phyloP scores from a whole-genome alignment of 1,284 basidiomycete genomes.

The Xerocomus amazonicus region DNA sequence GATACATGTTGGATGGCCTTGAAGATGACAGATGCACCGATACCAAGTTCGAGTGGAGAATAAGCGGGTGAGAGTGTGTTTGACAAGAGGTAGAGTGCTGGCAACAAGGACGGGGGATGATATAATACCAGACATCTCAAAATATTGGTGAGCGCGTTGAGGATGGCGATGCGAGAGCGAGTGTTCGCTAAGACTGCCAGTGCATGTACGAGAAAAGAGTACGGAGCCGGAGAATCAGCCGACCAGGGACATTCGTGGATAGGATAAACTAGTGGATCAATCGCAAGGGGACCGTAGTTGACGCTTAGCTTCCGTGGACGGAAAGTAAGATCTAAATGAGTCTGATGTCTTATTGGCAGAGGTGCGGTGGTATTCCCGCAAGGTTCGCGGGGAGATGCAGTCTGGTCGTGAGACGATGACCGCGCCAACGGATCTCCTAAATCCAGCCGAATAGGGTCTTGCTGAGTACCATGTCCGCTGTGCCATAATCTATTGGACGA shows the following conservation, averaged over 20 bases:
- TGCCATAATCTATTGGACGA: slow-evolving; percentile 11
- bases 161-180: slow-evolving; percentile 78
- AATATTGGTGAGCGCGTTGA: slow-evolving; percentile 78
- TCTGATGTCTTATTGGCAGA: slow-evolving; percentile 4
- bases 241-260: slow-evolving; percentile 38
- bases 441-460: slow-evolving; percentile 28
- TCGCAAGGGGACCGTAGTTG: slow-evolving; percentile 37
- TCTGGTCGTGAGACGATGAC: slow-evolving; percentile 16
- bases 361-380: slow-evolving; percentile 10
- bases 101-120: slow-evolving; percentile 69
- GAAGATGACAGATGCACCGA: slow-evolving; percentile 74
- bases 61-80: slow-evolving; percentile 84
- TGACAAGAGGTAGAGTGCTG: slow-evolving; percentile 86
- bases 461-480: slow-evolving; percentile 21
- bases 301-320: background rate
- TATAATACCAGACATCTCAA: slow-evolving; percentile 68
- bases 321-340: slow-evolving; percentile 5
- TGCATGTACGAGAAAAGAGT: slow-evolving; percentile 77
- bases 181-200: slow-evolving; percentile 74
- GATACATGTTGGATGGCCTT: slow-evolving; percentile 82
- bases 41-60: slow-evolving; percentile 68
- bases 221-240: slow-evolving; percentile 54
- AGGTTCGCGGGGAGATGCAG: slow-evolving; percentile 9
- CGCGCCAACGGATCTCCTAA: slow-evolving; percentile 13
- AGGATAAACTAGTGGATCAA: slow-evolving; percentile 46